phyloP scores from a whole-genome alignment of 2,329 filamentous ascomycete species.

The Zelopaecilomyces penicillatus region DNA sequence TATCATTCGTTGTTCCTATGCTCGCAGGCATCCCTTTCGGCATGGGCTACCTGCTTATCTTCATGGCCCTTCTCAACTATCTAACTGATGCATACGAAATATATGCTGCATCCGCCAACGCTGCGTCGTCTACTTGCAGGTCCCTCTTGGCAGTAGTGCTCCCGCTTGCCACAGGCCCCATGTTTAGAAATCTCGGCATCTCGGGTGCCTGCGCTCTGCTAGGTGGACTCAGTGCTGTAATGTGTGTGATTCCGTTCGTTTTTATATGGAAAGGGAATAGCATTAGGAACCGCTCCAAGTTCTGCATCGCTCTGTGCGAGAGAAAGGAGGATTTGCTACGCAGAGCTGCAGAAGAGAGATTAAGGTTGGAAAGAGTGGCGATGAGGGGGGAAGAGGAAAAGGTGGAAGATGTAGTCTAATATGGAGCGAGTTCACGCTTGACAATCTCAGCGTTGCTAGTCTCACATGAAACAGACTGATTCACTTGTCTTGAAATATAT shows the following conservation, averaged over 20 bases:
- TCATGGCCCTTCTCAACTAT: constrained; percentile 57
- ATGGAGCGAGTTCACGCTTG: not conserved
- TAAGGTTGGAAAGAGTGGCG: constrained; percentile 18
- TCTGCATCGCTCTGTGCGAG: constrained; percentile 52
- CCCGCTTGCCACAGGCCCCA: constrained; percentile 44
- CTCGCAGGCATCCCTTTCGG: constrained; percentile 55
- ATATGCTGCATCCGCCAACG: constrained; percentile 66
- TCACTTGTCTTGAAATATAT: too few relatives aligned
- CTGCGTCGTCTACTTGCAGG: constrained; percentile 77
- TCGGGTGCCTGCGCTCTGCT: constrained; percentile 44
- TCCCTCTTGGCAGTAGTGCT: constrained; percentile 83
- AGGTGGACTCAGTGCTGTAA: constrained; percentile 40
- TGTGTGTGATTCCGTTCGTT: constrained; percentile 43
- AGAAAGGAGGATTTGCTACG: constrained; percentile 39
- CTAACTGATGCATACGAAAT: constrained; percentile 60
- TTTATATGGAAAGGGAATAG: constrained; percentile 46
- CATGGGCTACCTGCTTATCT: constrained; percentile 52
- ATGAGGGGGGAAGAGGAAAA: constrained; percentile 10
- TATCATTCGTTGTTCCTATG: constrained; percentile 49
- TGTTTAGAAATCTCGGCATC: constrained; percentile 41
- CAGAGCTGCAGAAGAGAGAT: constrained; percentile 27
- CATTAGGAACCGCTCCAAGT: constrained; percentile 49
- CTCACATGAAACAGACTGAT: too few relatives aligned
- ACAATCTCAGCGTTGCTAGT: too few relatives aligned
- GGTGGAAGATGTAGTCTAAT: constrained; percentile 7